Evolutionary conservation across 495 filamentous ascomycete genomes (phyloP), one percentile per base, ranked within the genome.

Genomic region (Penicillium herquei): DNA sequence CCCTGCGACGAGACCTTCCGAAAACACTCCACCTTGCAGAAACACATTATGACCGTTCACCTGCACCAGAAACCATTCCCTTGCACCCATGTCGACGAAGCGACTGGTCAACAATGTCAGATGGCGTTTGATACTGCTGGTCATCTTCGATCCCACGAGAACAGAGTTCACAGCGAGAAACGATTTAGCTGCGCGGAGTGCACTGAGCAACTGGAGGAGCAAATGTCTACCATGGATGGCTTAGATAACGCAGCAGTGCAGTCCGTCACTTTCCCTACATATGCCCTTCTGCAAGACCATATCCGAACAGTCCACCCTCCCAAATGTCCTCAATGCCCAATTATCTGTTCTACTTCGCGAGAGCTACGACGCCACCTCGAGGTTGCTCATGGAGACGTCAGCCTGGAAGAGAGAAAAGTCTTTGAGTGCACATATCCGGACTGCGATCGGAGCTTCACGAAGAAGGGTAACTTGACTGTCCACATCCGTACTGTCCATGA

Each of bases 21-120:
- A 40, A 98, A 97, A 68, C 88, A 92, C 62, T 82, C 87, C 50
- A 96, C 91, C 2, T 81, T 98, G 10, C 84, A 91, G 60, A 84
- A 87, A 14, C 94, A 98, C 69, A 84, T 97, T 47, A 79, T 82
- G 17, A 76, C 79, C 0, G 81, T 79, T 3, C 94, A 98, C 66
- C 75, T 93, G 18, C 76, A 85, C 6, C 67, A 81, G 54, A 78
- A 85, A 17, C 82, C 90, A 1, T 95, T 83, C 57, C 72, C 78
- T 3, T 97, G 92, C 68, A 68, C 70, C 9, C 65, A 81, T 53
- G 62, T 80, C 39, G 80, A 88, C 59, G 69, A 73, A n/a, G 70
- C 70, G 18, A 84, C 84, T 7, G 80, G 81, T 6, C 67, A 78
- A 34, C 59, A 64, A 51, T 98, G 94, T 68, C 61, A 73, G 2